Evolutionary conservation across 2,329 filamentous ascomycete genomes (phyloP), one percentile per base, ranked within the genome.

Genomic region (Penicillium sp.): DNA sequence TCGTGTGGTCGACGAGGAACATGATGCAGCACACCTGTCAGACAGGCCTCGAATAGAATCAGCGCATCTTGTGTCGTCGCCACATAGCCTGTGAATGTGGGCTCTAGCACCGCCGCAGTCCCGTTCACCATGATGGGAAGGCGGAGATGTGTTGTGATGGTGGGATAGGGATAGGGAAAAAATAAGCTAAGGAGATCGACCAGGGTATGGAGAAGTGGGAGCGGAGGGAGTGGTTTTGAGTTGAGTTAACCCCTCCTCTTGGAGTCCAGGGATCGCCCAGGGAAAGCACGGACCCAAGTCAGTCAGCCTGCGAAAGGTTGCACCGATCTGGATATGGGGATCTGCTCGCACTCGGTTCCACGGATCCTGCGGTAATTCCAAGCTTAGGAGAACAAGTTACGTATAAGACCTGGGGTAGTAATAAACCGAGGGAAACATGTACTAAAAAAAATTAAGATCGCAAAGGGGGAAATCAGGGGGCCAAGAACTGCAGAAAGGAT

Each of bases 1-100:
- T 96, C 93, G 72, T 96, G 91, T 1, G 93, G 93, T 52, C 93
- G 84, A 49, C 93, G 88, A 19, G 90, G 86, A 21, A 95, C 90
- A 72, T 95, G 91, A 48, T 83, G 83, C 9, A 93, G 78, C 21
- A 81, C 77, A 11, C 91, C 91, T 35, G 80, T 82, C 16, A 96
- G 80, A 65, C 89, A 91, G 9, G 87, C 89, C 72, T 96, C 90
- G 68, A 96, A 90, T 19, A 96, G 81, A 10, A 91, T 81, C 63
- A 96, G 79, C 27, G 90, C 91, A 75, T 96, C 91, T 48, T 85
- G 81, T 0, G 89, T 90, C 10, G 82, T 86, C n/a, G 79, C 77
- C 48, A 91, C 82, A 68, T 86, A 85, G 10, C 89, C 89, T n/a
- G 76, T 75, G 72, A 84, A 90, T 24, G 88, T 90, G 29, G 88